Evolutionary conservation across 1,284 basidiomycete species (phyloP).

Genomic region (Agaricales sp.): DNA sequence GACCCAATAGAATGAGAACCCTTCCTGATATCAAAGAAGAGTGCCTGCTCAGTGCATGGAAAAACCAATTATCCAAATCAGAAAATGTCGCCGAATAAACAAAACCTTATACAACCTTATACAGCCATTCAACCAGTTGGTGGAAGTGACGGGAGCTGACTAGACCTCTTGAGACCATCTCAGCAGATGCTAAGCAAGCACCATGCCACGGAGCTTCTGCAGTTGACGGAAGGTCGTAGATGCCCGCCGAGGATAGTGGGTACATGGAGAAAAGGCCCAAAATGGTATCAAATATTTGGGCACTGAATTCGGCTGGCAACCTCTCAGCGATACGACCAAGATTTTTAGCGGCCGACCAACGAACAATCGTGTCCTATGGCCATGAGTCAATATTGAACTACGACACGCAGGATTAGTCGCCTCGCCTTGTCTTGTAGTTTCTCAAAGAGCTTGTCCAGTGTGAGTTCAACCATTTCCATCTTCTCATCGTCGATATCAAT

Average conservation of each 20-base stretch:
- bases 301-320: slow-evolving; percentile 65
- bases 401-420: no score
- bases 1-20: slow-evolving; percentile 91
- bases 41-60: slow-evolving; percentile 59
- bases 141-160: slow-evolving; percentile 47
- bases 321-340: slow-evolving; percentile 79
- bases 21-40: slow-evolving; percentile 88
- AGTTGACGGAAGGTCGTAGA: slow-evolving; percentile 65
- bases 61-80: slow-evolving; percentile 8
- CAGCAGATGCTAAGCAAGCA: slow-evolving; percentile 85
- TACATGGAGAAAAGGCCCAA: slow-evolving; percentile 63
- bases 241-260: slow-evolving; percentile 42
- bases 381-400: slow-evolving; percentile 4
- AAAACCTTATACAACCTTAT: slow-evolving; percentile 59
- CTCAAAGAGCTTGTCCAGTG: slow-evolving; percentile 68
- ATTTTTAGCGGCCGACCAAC: slow-evolving; percentile 93
- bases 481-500: slow-evolving; percentile 37
- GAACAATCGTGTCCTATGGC: slow-evolving; percentile 85
- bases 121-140: slow-evolving; percentile 66
- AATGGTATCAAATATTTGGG: slow-evolving; percentile 77
- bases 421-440: slow-evolving; percentile 76
- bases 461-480: slow-evolving; percentile 70
- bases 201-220: slow-evolving; percentile 94
- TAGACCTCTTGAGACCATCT: slow-evolving; percentile 79
- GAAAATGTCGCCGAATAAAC: not conserved